A percentile compares a stretch with the other conserved stretches of the same genome.
These are phyloP conservation scores for Alternaria sp. DNA, from an alignment of 2,329 filamentous ascomycete species.

Conservation along the genomic window DNA sequence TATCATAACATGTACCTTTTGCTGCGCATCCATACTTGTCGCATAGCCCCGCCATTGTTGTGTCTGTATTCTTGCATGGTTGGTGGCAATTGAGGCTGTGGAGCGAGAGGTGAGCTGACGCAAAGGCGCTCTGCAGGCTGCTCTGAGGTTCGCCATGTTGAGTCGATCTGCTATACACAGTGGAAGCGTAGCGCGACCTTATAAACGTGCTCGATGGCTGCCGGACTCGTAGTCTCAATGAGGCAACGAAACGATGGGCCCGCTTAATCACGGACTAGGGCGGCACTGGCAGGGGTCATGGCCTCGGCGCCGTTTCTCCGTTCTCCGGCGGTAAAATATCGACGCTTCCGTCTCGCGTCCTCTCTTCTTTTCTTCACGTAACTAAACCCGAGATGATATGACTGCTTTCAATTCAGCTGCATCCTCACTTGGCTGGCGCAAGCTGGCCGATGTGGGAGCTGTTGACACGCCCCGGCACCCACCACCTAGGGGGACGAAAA, in stretches of 20 bases:
- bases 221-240: constrained; percentile 32
- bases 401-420: constrained; percentile 63
- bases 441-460: constrained; percentile 56
- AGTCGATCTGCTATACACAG: constrained; percentile 10
- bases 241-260: constrained; percentile 29
- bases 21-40: constrained; percentile 55
- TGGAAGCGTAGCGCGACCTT: constrained; percentile 23
- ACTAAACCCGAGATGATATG: constrained; percentile 83
- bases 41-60: constrained; percentile 49
- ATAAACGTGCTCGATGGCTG: constrained; percentile 22
- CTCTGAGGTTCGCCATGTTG: constrained; percentile 52
- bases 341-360: constrained; percentile 19
- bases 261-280: constrained; percentile 23
- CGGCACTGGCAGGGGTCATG: constrained; percentile 9
- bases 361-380: constrained; percentile 61
- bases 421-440: constrained; percentile 61
- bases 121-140: constrained; percentile 48
- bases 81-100: constrained; percentile 36
- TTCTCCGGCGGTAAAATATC: constrained; percentile 30
- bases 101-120: constrained; percentile 40
- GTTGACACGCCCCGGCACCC: constrained; percentile 56
- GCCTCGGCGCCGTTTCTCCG: constrained; percentile 10
- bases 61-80: constrained; percentile 39
- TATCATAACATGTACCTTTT: constrained; percentile 49
- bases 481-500: constrained; percentile 56